Base-by-base conservation (phyloP, 768 basidiomycete genomes). In the Trametes sanguinea region DNA sequence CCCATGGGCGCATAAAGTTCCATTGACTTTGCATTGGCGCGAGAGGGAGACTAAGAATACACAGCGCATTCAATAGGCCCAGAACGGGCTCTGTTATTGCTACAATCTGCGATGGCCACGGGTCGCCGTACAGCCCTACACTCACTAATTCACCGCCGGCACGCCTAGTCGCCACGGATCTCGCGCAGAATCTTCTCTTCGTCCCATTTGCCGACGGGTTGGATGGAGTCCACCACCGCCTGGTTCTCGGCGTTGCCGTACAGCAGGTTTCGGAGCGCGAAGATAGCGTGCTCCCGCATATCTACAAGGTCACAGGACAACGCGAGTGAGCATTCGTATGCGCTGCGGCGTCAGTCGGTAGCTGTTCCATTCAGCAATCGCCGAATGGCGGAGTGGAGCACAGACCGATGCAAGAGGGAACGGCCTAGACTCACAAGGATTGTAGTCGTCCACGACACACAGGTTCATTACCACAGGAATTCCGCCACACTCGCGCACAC, bases 281-380 rank as follows among this genome's bases (percentile, higher is more conserved):
- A 87, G 44, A 98, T 84, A 2, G 95, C 94, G 71, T 97, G 92
- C 76, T 98, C 95, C 17, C 94, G 88, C 50, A 98, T 77, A 75
- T 93, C 95, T 94, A 69, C 37, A 57, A 29, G 30, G 50, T 35
- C 50, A 37, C 32, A 17, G 32, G 27, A 13, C 37, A 29, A 14
- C 48, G 30, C 22, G 30, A n/a, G 48, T 44, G 54, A 60, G 65
- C 43, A 30, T 67, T 51, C 9, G 57, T 68, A 22, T 46, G 33
- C 51, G 33, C 44, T 50, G 55, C 48, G 27, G 17, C 57, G 17
- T n/a, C 17, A 1, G 44, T 47, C 17, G 1, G 44, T 47, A 6
- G 45, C 50, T 11, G 29, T 33, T 50, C 29, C 29, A 14, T 55
- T 60, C 27, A 35, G 39, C 37, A 30, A 22, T 22, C 17, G 33